A percentile compares a stretch with the other conserved stretches of the same genome.
phyloP scores from a whole-genome alignment of 306 rosid species.

The Quillaja saponaria region DNA sequence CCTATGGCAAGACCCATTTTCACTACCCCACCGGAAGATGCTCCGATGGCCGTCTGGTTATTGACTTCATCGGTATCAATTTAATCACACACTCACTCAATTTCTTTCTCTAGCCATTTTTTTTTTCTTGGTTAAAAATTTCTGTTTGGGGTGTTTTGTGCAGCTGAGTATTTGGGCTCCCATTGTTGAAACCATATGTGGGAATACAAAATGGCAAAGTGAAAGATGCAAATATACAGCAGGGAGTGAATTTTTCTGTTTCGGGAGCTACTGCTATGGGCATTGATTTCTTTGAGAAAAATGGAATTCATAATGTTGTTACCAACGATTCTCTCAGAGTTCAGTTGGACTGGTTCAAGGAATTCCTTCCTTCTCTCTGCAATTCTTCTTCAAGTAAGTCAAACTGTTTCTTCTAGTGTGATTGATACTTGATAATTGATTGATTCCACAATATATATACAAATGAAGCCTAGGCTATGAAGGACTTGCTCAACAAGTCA shows the following conservation, averaged over 20 bases:
- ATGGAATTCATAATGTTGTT: background rate
- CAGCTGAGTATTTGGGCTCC: constrained; percentile 41
- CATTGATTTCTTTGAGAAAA: constrained; percentile 8
- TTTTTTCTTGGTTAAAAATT: background rate
- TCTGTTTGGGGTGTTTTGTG: background rate
- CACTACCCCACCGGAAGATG: constrained; percentile 35
- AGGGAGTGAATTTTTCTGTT: constrained; percentile 45
- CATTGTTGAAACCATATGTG: constrained; percentile 33
- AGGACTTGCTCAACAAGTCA: too few species aligned
- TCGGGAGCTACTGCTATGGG: constrained; percentile 44
- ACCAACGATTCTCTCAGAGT: constrained; percentile 32
- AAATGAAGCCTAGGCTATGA: too few species aligned
- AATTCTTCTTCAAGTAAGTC: constrained; percentile 30
- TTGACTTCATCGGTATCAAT: constrained; percentile 30
- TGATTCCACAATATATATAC: too few species aligned
- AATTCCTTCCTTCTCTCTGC: constrained; percentile 29
- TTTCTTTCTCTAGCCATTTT: background rate
- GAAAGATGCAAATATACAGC: background rate
- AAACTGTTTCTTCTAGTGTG: background rate
- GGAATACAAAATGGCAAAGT: background rate
- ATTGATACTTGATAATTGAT: too few species aligned
- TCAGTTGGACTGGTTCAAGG: constrained; percentile 40
- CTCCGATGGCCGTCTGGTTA: constrained; percentile 36
- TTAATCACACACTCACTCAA: background rate
- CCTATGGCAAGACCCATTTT: constrained; percentile 38